Evolutionary conservation across 768 basidiomycete genomes (phyloP).

Genomic region (Termitomyces sp.): DNA sequence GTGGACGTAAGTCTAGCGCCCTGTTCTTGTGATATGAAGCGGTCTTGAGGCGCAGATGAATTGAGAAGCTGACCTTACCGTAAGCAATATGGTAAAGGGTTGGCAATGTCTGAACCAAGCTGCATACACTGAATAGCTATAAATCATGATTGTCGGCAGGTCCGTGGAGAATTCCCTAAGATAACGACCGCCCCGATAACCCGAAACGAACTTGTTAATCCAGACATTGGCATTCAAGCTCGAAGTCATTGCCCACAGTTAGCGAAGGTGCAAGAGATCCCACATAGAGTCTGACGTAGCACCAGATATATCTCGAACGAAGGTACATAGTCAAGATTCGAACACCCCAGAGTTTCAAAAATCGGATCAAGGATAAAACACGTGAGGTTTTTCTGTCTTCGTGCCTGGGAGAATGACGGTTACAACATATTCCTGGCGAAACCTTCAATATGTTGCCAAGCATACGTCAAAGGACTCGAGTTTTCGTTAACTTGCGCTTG

Average conservation of each 20-base stretch:
- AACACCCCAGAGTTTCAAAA: neutral
- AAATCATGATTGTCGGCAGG: neutral
- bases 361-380: neutral
- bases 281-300: neutral
- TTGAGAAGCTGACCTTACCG: neutral
- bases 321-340: neutral
- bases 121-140: neutral
- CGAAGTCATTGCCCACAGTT: neutral
- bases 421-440: neutral
- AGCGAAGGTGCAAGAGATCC: neutral
- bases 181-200: neutral
- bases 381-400: neutral
- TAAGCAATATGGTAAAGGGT: neutral
- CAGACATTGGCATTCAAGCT: neutral
- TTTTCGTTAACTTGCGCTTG: neutral
- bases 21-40: neutral
- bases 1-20: neutral
- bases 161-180: neutral
- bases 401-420: neutral
- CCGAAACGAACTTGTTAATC: neutral
- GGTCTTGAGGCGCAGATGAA: neutral
- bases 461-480: neutral
- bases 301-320: neutral
- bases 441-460: neutral
- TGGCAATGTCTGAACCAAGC: neutral